A percentile compares a stretch with the other conserved stretches of the same genome.
Conservation (phyloP, 352 stramenopile genomes). For the Pilasporangium apinafurcum region DNA sequence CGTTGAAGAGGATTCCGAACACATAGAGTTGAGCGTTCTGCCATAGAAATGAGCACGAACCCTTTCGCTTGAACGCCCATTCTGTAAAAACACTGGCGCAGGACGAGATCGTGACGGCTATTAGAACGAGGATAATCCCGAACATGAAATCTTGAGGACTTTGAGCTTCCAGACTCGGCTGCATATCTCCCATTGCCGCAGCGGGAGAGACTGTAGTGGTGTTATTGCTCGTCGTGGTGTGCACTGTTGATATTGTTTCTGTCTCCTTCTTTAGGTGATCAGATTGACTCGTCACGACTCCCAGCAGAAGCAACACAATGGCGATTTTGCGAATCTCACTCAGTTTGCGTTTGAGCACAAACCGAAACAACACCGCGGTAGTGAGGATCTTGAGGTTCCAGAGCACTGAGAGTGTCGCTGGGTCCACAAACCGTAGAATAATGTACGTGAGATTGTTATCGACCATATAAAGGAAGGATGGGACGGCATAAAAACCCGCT, state of each 20-base stretch:
- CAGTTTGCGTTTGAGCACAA: constrained; percentile 68
- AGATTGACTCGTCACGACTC: constrained; percentile 76
- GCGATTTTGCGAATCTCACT: constrained; percentile 70
- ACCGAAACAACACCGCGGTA: constrained; percentile 77
- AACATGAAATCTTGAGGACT: constrained; percentile 24
- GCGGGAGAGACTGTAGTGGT: constrained; percentile 4
- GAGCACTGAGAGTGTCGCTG: constrained; percentile 78
- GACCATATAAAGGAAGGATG: constrained; percentile 81
- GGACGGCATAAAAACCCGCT: constrained; percentile 68
- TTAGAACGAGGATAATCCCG: constrained; percentile 59
- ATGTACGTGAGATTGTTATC: constrained; percentile 88
- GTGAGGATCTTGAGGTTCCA: constrained; percentile 89
- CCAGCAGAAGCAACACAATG: constrained; percentile 68
- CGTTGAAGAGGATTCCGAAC: constrained; percentile 82
- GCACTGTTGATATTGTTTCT: constrained; percentile 4
- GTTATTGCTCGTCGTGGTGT: constrained; percentile 3
- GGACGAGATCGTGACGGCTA: constrained; percentile 70
- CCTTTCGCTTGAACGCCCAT: constrained; percentile 81
- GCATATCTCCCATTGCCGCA: too few relatives aligned
- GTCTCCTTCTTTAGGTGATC: constrained; percentile 48
- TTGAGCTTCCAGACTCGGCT: too few relatives aligned
- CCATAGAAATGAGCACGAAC: constrained; percentile 65
- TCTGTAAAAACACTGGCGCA: constrained; percentile 82
- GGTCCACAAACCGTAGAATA: constrained; percentile 83
- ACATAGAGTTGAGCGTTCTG: constrained; percentile 82